A percentile compares a stretch with the other conserved stretches of the same genome.
Evolutionary conservation across 805 yeast genomes (phyloP).

Genomic region (Zygoascus biomembranicola): DNA sequence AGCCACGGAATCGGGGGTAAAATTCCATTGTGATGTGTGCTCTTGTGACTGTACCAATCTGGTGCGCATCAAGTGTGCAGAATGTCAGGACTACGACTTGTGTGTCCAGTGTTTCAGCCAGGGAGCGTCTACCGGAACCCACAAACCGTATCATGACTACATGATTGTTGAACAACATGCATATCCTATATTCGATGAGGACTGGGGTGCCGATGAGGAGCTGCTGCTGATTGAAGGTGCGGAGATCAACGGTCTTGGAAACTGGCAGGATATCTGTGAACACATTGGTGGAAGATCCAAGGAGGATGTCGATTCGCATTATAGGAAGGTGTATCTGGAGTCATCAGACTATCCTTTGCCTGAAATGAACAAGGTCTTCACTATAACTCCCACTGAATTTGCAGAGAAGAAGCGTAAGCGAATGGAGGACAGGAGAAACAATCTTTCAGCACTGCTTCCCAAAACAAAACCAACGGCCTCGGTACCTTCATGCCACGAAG

Average conservation of each 20-base stretch:
- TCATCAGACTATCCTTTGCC: constrained; percentile 81
- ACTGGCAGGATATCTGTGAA: constrained; percentile 97
- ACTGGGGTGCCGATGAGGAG: constrained; percentile 99
- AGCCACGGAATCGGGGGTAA: constrained; percentile 32
- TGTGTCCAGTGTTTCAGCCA: constrained; percentile 95
- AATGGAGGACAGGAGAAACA: constrained; percentile 50
- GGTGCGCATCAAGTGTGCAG: constrained; percentile 85
- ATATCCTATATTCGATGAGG: constrained; percentile 80
- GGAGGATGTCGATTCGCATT: constrained; percentile 86
- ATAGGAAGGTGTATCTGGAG: constrained; percentile 59
- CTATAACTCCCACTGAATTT: constrained; percentile 61
- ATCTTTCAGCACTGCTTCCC: constrained; percentile 67
- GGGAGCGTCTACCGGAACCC: constrained; percentile 73
- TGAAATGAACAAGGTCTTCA: constrained; percentile 64
- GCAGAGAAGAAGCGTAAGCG: constrained; percentile 58
- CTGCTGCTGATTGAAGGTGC: constrained; percentile 80
- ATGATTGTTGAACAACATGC: constrained; percentile 89
- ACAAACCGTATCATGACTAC: constrained; percentile 92
- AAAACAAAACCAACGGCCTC: constrained; percentile 86
- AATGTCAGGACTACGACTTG: constrained; percentile 88
- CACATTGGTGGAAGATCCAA: constrained; percentile 87
- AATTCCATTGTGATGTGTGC: constrained; percentile 74
- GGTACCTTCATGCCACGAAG: constrained; percentile 92
- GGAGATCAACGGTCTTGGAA: constrained; percentile 85
- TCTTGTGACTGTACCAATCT: constrained; percentile 93